A percentile compares a stretch with the other conserved stretches of the same genome.
phyloP scores from a whole-genome alignment of 208 protist species.

The Herpetomonas tarakana region DNA sequence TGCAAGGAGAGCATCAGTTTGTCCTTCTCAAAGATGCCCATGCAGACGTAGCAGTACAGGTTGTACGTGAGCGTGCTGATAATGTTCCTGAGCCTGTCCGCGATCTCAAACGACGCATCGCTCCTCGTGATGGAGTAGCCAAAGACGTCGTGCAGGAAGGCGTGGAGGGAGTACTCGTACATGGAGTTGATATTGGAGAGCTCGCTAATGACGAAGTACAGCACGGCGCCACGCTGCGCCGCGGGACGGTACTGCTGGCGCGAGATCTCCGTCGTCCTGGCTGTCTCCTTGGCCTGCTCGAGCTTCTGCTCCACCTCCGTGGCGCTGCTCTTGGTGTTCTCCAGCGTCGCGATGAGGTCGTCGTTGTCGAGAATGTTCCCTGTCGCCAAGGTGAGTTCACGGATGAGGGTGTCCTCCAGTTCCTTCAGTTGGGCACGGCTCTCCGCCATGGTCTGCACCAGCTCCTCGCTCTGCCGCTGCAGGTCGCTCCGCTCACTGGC shows the following conservation, averaged over 20 bases:
- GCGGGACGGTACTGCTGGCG: slow-evolving; percentile 95
- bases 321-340: slow-evolving; percentile 98
- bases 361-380: slow-evolving; percentile 99
- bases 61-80: slow-evolving; percentile 96
- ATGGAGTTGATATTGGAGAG: slow-evolving; percentile 97
- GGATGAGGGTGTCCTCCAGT: slow-evolving; percentile 98
- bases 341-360: slow-evolving; percentile 97
- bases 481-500: slow-evolving; percentile 96
- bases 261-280: slow-evolving; percentile 94
- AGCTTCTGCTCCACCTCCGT: slow-evolving; percentile 96
- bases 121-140: slow-evolving; percentile 93
- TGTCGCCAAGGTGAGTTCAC: slow-evolving; percentile 93
- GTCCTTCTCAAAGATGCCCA: slow-evolving; percentile 98
- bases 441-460: slow-evolving; percentile 97
- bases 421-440: slow-evolving; percentile 96
- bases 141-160: slow-evolving; percentile 98
- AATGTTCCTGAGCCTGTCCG: slow-evolving; percentile 96
- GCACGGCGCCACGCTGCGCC: slow-evolving; percentile 95
- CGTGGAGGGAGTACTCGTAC: slow-evolving; percentile 99
- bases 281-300: slow-evolving; percentile 92
- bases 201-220: slow-evolving; percentile 98
- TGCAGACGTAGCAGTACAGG: slow-evolving; percentile 98
- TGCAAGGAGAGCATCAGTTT: slow-evolving; percentile 99
- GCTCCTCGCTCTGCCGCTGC: slow-evolving; percentile 93
- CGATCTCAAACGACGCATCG: slow-evolving; percentile 90